Evolutionary conservation across 177 flowering plant genomes (phyloP), one percentile per base, ranked within the genome.

Genomic region (Vitis hybrid): DNA sequence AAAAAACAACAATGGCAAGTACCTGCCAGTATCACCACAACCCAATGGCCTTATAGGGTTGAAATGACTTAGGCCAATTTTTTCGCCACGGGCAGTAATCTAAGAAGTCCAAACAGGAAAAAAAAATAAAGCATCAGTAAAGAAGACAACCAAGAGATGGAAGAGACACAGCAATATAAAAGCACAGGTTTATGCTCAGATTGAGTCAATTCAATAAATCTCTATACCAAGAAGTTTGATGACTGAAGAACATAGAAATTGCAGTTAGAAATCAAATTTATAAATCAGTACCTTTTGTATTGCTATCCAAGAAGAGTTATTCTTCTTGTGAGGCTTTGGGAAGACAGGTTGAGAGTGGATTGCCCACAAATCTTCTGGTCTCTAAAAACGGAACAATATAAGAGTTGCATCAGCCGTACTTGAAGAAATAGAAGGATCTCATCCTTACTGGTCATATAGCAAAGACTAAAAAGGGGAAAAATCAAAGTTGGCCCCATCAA

Each of bases 21-120:
- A 92, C 98, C 98, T 92, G 77, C 99, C 99, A 76, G 98, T 92
- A 75, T 95, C 99, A 78, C 99, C 99, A 82, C 89, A 85, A 60
- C 99, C 99, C 85, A 95, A 82, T 14, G 99, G 98, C 74, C 79
- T 91, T 75, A 95, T 77, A 47, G 99, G 99, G 82, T 89, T 90
- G 78, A 95, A 91, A 85, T 95, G 98, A 78, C 87, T 84, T 64
- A 95, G 73, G 22, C 94, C 89, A 71, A 95, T 83, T 69, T 73
- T 80, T 70, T 88, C 92, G 74, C 93, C 97, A 60, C 70, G 68
- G 61, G 84, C 86, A 69, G 82, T 87, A 62, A 95, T 85, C 99
- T 95, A 57, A 5, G 55, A 72, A 63, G 11, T 12, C 65, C 60
- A 65, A 66, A 67, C n/a, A 11, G 44, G 11, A 47, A 57, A 44